phyloP scores from a whole-genome alignment of 129 eudicot genomes.

The Helichrysum umbraculigerum region DNA sequence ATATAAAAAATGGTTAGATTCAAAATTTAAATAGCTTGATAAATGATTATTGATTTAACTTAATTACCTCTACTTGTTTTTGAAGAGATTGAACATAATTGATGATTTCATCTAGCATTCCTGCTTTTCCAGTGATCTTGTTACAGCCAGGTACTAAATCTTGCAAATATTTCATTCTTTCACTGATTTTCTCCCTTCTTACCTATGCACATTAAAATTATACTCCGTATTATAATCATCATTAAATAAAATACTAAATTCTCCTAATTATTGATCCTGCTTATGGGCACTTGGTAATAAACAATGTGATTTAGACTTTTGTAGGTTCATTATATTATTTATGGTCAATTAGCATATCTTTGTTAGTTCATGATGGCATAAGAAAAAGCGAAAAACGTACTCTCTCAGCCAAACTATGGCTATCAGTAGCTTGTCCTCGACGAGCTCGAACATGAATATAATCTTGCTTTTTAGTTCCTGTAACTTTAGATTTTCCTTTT shows the following conservation, averaged over 20 bases:
- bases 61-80: slow-evolving; percentile 91
- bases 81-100: slow-evolving; percentile 97
- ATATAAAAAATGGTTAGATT: slow-evolving; percentile 13
- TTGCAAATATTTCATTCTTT: slow-evolving; percentile 91
- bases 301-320: no score
- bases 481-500: slow-evolving; percentile 45
- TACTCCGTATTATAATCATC: no score
- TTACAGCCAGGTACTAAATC: slow-evolving; percentile 97
- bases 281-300: not conserved
- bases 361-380: not conserved
- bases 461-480: slow-evolving; percentile 66
- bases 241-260: not conserved
- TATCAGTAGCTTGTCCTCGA: slow-evolving; percentile 99
- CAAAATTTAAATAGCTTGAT: slow-evolving; percentile 1
- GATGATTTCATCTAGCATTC: slow-evolving; percentile 97
- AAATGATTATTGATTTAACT: not conserved
- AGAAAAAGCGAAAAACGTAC: slow-evolving; percentile 21
- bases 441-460: slow-evolving; percentile 97
- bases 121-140: slow-evolving; percentile 97
- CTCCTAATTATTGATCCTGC: not conserved
- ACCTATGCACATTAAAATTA: slow-evolving; percentile 44
- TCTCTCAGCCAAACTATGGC: slow-evolving; percentile 98
- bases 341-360: no score
- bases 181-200: slow-evolving; percentile 95
- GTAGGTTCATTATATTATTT: no score